Conservation (phyloP, 768 basidiomycete species). For the Suillus spraguei region DNA sequence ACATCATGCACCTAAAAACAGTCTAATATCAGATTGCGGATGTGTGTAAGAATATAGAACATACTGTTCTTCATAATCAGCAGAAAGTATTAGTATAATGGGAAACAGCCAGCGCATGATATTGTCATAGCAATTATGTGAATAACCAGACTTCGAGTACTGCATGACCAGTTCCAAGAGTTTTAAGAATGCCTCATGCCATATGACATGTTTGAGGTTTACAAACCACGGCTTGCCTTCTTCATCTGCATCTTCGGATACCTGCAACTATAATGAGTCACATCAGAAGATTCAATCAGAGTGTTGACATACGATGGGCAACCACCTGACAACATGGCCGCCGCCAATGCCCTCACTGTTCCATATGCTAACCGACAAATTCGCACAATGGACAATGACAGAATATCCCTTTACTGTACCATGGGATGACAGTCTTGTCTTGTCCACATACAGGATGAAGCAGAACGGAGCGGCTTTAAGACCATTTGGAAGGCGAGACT, state of each 20-base stretch:
- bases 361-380: conserved; percentile 18
- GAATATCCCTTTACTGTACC: conserved; percentile 25
- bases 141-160: conserved; percentile 24
- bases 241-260: conserved; percentile 33
- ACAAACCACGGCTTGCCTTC: conserved; percentile 32
- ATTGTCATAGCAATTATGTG: conserved; percentile 27
- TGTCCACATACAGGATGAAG: conserved; percentile 23
- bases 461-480: conserved; percentile 11
- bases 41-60: conserved; percentile 11
- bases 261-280: conserved; percentile 18
- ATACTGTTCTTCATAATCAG: conserved; percentile 51
- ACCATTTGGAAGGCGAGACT: conserved; percentile 2
- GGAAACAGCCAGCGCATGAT: conserved; percentile 35
- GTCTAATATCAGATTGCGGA: no score
- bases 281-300: background rate
- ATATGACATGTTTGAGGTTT: conserved; percentile 37
- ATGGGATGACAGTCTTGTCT: conserved; percentile 18
- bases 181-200: conserved; percentile 38
- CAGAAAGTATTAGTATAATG: conserved; percentile 39
- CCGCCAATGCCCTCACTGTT: conserved; percentile 22
- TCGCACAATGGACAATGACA: conserved; percentile 15
- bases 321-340: conserved; percentile 17
- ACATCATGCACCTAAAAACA: no score
- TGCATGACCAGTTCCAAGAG: conserved; percentile 32
- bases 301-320: conserved; percentile 18